Conservation (phyloP, 1,139 yeast species). For the Kodamaea arcana region DNA sequence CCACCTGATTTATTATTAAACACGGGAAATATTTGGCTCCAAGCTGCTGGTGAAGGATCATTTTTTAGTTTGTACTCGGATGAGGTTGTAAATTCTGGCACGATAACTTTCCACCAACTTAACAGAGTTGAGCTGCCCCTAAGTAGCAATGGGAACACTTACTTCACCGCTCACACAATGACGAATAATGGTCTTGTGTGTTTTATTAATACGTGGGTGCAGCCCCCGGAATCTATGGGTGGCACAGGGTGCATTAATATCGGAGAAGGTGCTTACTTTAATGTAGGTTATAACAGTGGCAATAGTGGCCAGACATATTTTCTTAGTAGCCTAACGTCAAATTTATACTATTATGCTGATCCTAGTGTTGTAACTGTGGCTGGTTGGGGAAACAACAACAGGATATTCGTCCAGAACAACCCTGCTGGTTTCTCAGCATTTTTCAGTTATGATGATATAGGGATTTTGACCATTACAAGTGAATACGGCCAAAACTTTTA, state of each 20-base stretch:
- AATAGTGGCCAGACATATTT: too few species aligned
- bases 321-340: too few species aligned
- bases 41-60: too few species aligned
- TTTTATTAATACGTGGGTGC: not conserved
- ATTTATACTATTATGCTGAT: too few species aligned
- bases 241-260: too few species aligned
- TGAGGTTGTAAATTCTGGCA: not conserved
- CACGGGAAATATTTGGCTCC: not conserved
- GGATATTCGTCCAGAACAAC: too few species aligned
- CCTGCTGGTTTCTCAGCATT: not conserved
- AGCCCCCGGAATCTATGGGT: too few species aligned
- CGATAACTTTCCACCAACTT: not conserved
- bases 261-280: too few species aligned
- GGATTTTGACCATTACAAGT: not conserved
- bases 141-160: not conserved
- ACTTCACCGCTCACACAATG: not conserved
- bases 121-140: not conserved
- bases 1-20: not conserved
- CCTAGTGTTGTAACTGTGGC: too few species aligned
- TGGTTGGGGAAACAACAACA: not conserved
- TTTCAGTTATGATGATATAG: not conserved
- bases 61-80: too few species aligned
- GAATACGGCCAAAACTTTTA: not conserved
- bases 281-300: not conserved
- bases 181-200: not conserved